Evolutionary conservation across 768 basidiomycete species (phyloP).

Genomic region (Russula sp.): DNA sequence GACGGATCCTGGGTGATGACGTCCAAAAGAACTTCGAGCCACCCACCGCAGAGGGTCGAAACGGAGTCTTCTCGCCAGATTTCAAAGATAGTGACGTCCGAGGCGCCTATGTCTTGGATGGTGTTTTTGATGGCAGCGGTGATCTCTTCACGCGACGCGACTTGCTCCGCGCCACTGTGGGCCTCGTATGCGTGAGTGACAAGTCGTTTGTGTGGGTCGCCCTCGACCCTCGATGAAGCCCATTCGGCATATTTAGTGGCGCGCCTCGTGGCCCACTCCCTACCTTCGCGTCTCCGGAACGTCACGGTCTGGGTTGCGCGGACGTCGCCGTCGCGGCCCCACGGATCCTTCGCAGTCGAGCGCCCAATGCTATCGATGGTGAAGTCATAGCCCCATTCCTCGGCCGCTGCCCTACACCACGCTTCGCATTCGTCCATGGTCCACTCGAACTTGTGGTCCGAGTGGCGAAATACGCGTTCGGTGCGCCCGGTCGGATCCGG

Average conservation of each 20-base stretch:
- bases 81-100: slow-evolving; percentile 39
- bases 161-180: slow-evolving; percentile 43
- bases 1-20: slow-evolving; percentile 35
- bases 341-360: slow-evolving; percentile 55
- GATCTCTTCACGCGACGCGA: slow-evolving; percentile 42
- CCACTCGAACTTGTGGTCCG: slow-evolving; percentile 90
- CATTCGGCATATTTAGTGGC: slow-evolving; percentile 30
- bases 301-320: slow-evolving; percentile 63
- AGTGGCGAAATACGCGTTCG: slow-evolving; percentile 67
- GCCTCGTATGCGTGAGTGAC: slow-evolving; percentile 45
- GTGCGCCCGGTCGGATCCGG: slow-evolving; percentile 75
- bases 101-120: slow-evolving; percentile 51
- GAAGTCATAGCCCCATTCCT: slow-evolving; percentile 69
- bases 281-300: slow-evolving; percentile 47
- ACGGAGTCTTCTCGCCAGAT: slow-evolving; percentile 45
- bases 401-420: slow-evolving; percentile 54
- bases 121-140: slow-evolving; percentile 41
- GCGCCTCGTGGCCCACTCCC: slow-evolving; percentile 27
- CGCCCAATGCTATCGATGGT: slow-evolving; percentile 54
- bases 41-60: slow-evolving; percentile 49
- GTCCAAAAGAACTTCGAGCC: slow-evolving; percentile 48
- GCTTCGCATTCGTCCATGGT: slow-evolving; percentile 62
- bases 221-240: slow-evolving; percentile 18
- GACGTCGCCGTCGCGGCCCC: slow-evolving; percentile 61
- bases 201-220: slow-evolving; percentile 41